phyloP scores from a whole-genome alignment of 345 rosid genomes.

The Populus nigra region DNA sequence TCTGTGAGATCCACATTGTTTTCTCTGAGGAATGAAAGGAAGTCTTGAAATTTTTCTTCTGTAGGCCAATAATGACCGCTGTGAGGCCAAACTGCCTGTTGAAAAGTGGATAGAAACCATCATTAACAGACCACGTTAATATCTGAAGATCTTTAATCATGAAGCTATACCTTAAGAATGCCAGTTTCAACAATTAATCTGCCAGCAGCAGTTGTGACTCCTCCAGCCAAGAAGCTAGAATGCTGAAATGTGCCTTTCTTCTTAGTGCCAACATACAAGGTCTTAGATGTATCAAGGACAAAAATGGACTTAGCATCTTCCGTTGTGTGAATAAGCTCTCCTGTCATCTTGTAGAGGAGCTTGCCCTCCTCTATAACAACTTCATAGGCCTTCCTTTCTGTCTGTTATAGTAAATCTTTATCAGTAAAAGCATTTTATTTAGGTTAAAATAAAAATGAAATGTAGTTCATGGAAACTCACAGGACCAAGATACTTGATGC shows the following conservation, averaged over 20 bases:
- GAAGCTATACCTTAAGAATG: slow-evolving; percentile 48
- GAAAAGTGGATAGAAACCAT: slow-evolving; percentile 6
- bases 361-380: slow-evolving; percentile 67
- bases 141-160: background rate
- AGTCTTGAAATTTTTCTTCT: slow-evolving; percentile 73
- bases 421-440: slow-evolving; percentile 6
- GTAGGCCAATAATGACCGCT: slow-evolving; percentile 98
- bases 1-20: slow-evolving; percentile 74
- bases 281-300: slow-evolving; percentile 73
- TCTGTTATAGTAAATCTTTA: slow-evolving; percentile 34
- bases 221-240: slow-evolving; percentile 96
- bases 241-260: slow-evolving; percentile 82
- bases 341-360: slow-evolving; percentile 55
- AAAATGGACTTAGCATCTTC: slow-evolving; percentile 82
- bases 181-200: slow-evolving; percentile 65
- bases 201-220: slow-evolving; percentile 81
- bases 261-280: slow-evolving; percentile 70
- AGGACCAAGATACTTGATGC: slow-evolving; percentile 95
- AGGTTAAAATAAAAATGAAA: background rate
- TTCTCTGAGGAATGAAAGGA: slow-evolving; percentile 62
- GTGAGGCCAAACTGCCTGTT: slow-evolving; percentile 95
- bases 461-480: slow-evolving; percentile 37
- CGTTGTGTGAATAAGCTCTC: slow-evolving; percentile 58
- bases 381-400: slow-evolving; percentile 79
- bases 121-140: slow-evolving; percentile 4